Evolutionary conservation across 208 protist species (phyloP).

Genomic region (Sergeia podlipaevii): DNA sequence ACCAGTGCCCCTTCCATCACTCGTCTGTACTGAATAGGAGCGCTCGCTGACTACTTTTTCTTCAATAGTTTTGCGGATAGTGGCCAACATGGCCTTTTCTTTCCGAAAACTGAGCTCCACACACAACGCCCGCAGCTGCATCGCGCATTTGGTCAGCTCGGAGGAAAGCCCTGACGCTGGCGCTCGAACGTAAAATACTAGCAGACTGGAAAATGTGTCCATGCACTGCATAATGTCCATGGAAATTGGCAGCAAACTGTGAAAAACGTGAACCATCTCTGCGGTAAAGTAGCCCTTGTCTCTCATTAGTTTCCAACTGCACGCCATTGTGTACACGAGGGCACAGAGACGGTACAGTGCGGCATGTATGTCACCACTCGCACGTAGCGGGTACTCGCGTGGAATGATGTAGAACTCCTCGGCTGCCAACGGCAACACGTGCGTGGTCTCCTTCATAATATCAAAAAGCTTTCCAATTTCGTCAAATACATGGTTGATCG

Average conservation of each 20-base stretch:
- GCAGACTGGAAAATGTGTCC: slow-evolving; percentile 45
- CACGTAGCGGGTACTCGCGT: slow-evolving; percentile 46
- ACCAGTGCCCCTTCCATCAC: no score
- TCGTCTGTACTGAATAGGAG: no score
- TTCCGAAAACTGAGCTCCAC: slow-evolving; percentile 45
- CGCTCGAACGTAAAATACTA: slow-evolving; percentile 47
- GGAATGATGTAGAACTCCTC: slow-evolving; percentile 65
- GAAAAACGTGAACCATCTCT: slow-evolving; percentile 57
- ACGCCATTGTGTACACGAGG: slow-evolving; percentile 70
- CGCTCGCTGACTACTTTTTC: no score
- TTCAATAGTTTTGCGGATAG: slow-evolving; percentile 41
- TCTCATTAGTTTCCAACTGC: slow-evolving; percentile 73
- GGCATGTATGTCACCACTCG: slow-evolving; percentile 54
- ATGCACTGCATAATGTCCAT: slow-evolving; percentile 46
- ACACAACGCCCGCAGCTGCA: slow-evolving; percentile 60
- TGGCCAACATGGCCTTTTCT: slow-evolving; percentile 43
- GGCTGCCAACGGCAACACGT: slow-evolving; percentile 57
- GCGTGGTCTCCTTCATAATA: slow-evolving; percentile 34
- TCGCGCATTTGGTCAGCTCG: slow-evolving; percentile 51
- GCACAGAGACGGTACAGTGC: slow-evolving; percentile 63
- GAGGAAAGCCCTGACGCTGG: slow-evolving; percentile 40
- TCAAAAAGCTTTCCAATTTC: slow-evolving; percentile 39
- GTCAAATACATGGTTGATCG: slow-evolving; percentile 30
- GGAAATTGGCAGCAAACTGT: slow-evolving; percentile 54
- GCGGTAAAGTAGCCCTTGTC: slow-evolving; percentile 74